Conservation (phyloP, 1,139 yeast species). For the Pichia kudriavzevii region DNA sequence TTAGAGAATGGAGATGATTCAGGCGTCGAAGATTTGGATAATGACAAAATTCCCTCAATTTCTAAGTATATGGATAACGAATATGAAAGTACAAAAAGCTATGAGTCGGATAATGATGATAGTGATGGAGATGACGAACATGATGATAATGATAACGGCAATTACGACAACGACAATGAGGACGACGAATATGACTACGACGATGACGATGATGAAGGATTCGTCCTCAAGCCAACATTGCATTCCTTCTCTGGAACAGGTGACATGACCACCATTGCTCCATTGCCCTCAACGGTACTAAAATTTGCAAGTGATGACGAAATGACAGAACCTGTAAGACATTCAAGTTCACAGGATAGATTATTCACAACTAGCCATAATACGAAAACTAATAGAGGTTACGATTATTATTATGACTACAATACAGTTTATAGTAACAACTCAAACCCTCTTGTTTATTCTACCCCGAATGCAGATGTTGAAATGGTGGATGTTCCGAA, state of each 20-base stretch:
- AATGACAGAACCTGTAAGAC: too few species aligned
- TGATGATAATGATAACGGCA: background rate
- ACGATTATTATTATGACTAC: conserved; percentile 80
- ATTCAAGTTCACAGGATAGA: conserved; percentile 1
- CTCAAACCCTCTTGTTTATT: conserved; percentile 19
- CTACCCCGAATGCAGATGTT: conserved; percentile 17
- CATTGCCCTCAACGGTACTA: conserved; percentile 73
- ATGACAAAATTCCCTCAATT: conserved; percentile 22
- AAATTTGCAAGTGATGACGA: conserved; percentile 75
- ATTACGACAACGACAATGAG: conserved; percentile 4
- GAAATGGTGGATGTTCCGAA: conserved; percentile 29
- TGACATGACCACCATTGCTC: conserved; percentile 54
- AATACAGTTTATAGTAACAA: conserved; percentile 56
- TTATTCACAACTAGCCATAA: conserved; percentile 63
- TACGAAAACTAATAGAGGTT: conserved; percentile 67
- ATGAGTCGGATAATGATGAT: conserved; percentile 12
- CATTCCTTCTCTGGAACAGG: conserved; percentile 16
- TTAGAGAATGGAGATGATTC: conserved; percentile 31
- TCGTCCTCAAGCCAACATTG: conserved; percentile 17
- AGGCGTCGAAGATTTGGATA: conserved; percentile 44
- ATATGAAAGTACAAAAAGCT: too few species aligned
- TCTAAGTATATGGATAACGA: conserved; percentile 16
- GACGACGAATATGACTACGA: conserved; percentile 25
- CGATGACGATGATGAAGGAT: conserved; percentile 32
- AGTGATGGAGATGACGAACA: conserved; percentile 25